A percentile compares a stretch with the other conserved stretches of the same genome.
Conservation (phyloP, 2,329 filamentous ascomycete genomes). For the Alternaria ventricosa region DNA sequence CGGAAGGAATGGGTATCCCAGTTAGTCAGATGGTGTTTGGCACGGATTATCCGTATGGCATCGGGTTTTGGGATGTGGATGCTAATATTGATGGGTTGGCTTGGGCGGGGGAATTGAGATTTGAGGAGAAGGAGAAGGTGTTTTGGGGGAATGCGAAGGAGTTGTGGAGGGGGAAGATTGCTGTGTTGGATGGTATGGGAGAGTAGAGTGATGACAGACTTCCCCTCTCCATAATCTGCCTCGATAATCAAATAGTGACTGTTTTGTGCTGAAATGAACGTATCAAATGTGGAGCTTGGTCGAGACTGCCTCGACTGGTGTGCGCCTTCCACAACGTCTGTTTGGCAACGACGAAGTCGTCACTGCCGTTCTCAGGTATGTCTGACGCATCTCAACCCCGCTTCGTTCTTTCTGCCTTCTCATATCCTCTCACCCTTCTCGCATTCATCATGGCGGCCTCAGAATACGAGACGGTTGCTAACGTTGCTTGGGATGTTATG, state of each 20-base stretch:
- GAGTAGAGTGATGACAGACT: background rate
- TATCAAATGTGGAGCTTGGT: background rate
- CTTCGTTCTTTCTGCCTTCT: background rate
- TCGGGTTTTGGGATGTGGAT: slow-evolving; percentile 47
- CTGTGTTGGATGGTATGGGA: background rate
- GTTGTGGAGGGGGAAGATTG: slow-evolving; percentile 37
- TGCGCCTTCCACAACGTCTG: background rate
- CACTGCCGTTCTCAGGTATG: background rate
- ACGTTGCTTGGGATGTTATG: background rate
- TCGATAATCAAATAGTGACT: background rate
- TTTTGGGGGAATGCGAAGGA: slow-evolving; percentile 35
- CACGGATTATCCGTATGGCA: slow-evolving; percentile 49
- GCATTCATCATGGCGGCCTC: background rate
- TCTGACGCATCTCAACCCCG: background rate
- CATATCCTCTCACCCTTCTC: background rate
- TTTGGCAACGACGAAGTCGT: background rate
- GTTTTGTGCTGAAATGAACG: background rate
- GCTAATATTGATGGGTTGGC: slow-evolving; percentile 41
- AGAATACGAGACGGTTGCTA: background rate
- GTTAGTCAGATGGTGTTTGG: slow-evolving; percentile 46
- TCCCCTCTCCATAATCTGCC: background rate
- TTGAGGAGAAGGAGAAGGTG: slow-evolving; percentile 34
- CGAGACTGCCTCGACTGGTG: background rate
- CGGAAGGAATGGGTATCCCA: slow-evolving; percentile 40
- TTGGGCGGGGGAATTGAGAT: slow-evolving; percentile 26